Percentiles rank a stretch among this genome's conserved stretches.
Conservation (phyloP, 768 basidiomycete species). For the Termitomyces sp. region DNA sequence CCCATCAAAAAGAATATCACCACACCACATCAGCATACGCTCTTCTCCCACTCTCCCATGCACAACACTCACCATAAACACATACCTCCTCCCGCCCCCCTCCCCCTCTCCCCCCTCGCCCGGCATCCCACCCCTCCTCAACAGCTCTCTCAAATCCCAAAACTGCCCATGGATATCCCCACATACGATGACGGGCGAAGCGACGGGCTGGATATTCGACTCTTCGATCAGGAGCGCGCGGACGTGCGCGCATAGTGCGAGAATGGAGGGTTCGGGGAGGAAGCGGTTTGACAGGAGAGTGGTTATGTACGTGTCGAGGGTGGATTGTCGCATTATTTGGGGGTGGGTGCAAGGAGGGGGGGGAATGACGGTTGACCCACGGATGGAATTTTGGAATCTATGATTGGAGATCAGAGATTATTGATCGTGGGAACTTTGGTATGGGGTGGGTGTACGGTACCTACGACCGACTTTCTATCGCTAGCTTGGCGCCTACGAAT, state of each 20-base stretch:
- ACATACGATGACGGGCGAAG: slow-evolving; percentile 90
- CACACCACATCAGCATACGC: too few relatives aligned
- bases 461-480: too few relatives aligned
- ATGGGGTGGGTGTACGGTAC: too few relatives aligned
- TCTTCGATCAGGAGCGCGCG: slow-evolving; percentile 91
- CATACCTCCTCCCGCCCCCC: slow-evolving; percentile 70
- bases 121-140: slow-evolving; percentile 80
- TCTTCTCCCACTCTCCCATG: too few relatives aligned
- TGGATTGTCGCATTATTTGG: slow-evolving; percentile 29
- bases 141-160: slow-evolving; percentile 91
- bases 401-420: too few relatives aligned
- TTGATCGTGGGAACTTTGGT: slow-evolving; percentile 1
- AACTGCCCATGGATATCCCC: slow-evolving; percentile 98
- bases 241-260: slow-evolving; percentile 86
- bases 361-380: too few relatives aligned
- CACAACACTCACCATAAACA: slow-evolving; percentile 95
- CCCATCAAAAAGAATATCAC: too few relatives aligned
- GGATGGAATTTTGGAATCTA: too few relatives aligned
- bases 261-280: slow-evolving; percentile 91
- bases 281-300: slow-evolving; percentile 85
- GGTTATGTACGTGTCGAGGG: slow-evolving; percentile 80
- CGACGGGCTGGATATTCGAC: slow-evolving; percentile 95
- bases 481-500: too few relatives aligned
- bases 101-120: slow-evolving; percentile 45
- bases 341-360: too few relatives aligned